Percentiles rank a stretch among this genome's conserved stretches.
These are phyloP conservation scores for Dryadomyces quercivorus DNA, from an alignment of 2,329 filamentous ascomycete genomes.

Conservation along the genomic window DNA sequence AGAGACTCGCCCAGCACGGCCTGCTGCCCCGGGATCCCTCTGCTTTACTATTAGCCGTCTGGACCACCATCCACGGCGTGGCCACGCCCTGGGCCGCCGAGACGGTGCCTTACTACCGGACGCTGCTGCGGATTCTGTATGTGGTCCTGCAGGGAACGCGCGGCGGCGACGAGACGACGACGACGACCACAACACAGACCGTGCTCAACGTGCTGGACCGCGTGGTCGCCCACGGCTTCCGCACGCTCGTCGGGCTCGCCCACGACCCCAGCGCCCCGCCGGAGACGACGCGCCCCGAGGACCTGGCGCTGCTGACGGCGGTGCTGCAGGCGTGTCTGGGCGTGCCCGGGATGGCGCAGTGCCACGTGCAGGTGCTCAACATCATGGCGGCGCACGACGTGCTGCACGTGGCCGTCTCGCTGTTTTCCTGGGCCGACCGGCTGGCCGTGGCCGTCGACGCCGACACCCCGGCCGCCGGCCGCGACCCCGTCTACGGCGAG, in stretches of 20 bases:
- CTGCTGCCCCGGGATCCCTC: conserved; percentile 38
- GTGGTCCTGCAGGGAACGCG: conserved; percentile 49
- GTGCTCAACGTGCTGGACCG: conserved; percentile 70
- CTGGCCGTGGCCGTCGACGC: conserved; percentile 48
- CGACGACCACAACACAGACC: conserved; percentile 35
- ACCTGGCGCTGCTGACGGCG: conserved; percentile 77
- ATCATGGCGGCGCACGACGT: conserved; percentile 60
- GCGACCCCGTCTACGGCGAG: conserved; percentile 83
- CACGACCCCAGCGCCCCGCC: conserved; percentile 54
- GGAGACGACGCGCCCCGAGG: conserved; percentile 47
- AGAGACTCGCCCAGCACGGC: conserved; percentile 55
- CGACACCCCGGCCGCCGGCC: not conserved
- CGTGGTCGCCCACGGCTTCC: conserved; percentile 72
- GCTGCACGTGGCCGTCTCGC: conserved; percentile 67
- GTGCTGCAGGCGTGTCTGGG: conserved; percentile 75
- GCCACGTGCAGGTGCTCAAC: conserved; percentile 57
- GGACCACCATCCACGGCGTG: conserved; percentile 39
- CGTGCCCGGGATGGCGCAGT: conserved; percentile 59
- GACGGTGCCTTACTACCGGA: conserved; percentile 63
- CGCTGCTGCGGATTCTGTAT: conserved; percentile 73
- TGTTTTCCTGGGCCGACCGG: conserved; percentile 90
- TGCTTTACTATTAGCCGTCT: conserved; percentile 36
- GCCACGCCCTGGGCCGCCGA: conserved; percentile 40
- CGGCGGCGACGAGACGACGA: not conserved
- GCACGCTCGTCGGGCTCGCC: conserved; percentile 65